These are phyloP conservation scores for Lithospermum erythrorhizon DNA, from an alignment of 257 asterid species.

Conservation along the genomic window DNA sequence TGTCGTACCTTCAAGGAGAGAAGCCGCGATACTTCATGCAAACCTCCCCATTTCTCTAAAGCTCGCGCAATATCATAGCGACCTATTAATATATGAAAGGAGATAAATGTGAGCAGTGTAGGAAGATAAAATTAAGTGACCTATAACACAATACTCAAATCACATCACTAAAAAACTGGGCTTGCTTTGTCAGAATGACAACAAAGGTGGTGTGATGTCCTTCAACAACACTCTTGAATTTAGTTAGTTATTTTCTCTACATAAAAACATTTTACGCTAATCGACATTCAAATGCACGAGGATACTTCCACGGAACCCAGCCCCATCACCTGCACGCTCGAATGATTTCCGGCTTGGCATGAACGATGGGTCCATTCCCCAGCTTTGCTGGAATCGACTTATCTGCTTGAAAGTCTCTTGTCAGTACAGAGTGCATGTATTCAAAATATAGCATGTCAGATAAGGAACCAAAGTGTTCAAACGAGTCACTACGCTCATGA, in stretches of 20 bases:
- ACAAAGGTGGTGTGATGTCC: too few relatives aligned
- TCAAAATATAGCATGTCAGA: neutral
- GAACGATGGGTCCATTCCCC: conserved; percentile 93
- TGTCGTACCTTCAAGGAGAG: conserved; percentile 73
- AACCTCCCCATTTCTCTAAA: conserved; percentile 96
- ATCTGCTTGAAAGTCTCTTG: conserved; percentile 32
- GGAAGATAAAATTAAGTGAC: too few relatives aligned
- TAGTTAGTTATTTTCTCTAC: too few relatives aligned
- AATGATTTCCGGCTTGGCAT: conserved; percentile 97
- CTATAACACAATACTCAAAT: too few relatives aligned
- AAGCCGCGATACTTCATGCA: conserved; percentile 87
- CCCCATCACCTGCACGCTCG: conserved; percentile 71
- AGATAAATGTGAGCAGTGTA: too few relatives aligned
- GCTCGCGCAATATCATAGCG: conserved; percentile 91
- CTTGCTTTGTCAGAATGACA: too few relatives aligned
- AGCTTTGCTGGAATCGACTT: conserved; percentile 69
- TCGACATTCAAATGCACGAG: neutral
- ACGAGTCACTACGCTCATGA: too few relatives aligned
- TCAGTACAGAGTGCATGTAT: neutral
- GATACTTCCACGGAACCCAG: neutral
- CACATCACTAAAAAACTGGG: too few relatives aligned
- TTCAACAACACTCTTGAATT: too few relatives aligned
- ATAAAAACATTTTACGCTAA: too few relatives aligned
- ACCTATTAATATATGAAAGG: conserved; percentile 23
- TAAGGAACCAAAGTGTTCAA: too few relatives aligned